Conservation (phyloP, 1,284 basidiomycete genomes). For the Ceratobasidium sp. region DNA sequence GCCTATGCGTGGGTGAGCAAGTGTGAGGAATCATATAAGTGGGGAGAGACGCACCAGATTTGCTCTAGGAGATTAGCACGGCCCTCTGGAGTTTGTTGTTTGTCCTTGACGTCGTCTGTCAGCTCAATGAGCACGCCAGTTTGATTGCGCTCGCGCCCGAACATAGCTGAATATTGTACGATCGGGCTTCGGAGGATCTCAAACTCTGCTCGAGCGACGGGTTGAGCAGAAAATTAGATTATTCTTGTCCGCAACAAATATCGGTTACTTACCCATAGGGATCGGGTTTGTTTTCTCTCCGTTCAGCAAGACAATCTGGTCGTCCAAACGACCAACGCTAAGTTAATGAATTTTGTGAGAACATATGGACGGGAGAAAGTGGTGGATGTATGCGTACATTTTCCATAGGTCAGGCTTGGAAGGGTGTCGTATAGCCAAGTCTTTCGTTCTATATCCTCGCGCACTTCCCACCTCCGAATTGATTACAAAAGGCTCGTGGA, state of each 20-base stretch:
- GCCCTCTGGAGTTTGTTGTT: slow-evolving; percentile 55
- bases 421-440: slow-evolving; percentile 41
- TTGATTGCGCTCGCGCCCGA: slow-evolving; percentile 62
- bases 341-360: neutral
- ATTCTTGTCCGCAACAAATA: slow-evolving; percentile 58
- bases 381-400: neutral
- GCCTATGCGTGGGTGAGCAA: slow-evolving; percentile 54
- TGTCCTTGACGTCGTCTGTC: slow-evolving; percentile 53
- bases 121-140: slow-evolving; percentile 63
- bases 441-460: slow-evolving; percentile 36
- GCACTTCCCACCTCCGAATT: slow-evolving; percentile 30
- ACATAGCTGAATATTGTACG: slow-evolving; percentile 57
- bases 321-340: slow-evolving; percentile 40
- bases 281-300: slow-evolving; percentile 59
- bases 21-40: slow-evolving; percentile 51
- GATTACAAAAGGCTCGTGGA: slow-evolving; percentile 29
- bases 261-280: slow-evolving; percentile 59
- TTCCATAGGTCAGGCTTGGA: slow-evolving; percentile 37
- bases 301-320: slow-evolving; percentile 45
- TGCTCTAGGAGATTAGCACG: slow-evolving; percentile 56
- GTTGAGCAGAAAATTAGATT: slow-evolving; percentile 54
- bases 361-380: neutral
- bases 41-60: slow-evolving; percentile 56
- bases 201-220: slow-evolving; percentile 27
- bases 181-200: slow-evolving; percentile 57